Base-by-base conservation (phyloP, 2,329 filamentous ascomycete species). In the Neospermospora avenae region DNA sequence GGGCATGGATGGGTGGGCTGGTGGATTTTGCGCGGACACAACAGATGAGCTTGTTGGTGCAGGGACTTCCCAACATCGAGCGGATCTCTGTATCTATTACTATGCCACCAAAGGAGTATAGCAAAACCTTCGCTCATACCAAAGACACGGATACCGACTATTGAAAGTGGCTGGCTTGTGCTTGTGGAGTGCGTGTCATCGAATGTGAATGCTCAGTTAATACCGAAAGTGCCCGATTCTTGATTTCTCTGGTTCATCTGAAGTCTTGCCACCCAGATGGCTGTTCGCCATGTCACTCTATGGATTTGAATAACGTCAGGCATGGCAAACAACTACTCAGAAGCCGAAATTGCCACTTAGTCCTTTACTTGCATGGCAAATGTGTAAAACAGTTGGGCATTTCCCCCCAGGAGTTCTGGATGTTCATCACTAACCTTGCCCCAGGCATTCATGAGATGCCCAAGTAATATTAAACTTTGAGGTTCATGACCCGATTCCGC, bases 71-170 rank as follows among this genome's bases (percentile, higher is more conserved):
- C 63, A 59, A 62, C 61, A 63, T 37, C 55, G 55, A 58, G 59
- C 60, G 61, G 63, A 57, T 62, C 64, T 60, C 64, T 69, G 68
- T 72, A 71, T 63, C 67, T 68, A 66, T 65, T 68, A 67, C 67
- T 62, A 59, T 57, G 66, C 65, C 62, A 63, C 66, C 67, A 42
- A 65, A 62, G 63, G 64, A 68, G 67, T 65, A 72, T 69, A 69
- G 68, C 69, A 70, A 70, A 67, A 51, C 48, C 58, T 70, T 64
- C 63, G 65, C 68, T 68, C 62, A 69, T 63, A 65, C 65, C 63
- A 67, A 62, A 31, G n/a, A 20, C 45, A 57, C 54, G 37, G 10
- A 14, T n/a, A 31, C 48, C 25, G 22, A 34, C 8, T 22, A 2
- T 8, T 55, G 52, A 41, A 42, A 13, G 13, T 28, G 35, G 20